Evolutionary conservation across 306 rosid species (phyloP).

Genomic region (Citrullus amarus): DNA sequence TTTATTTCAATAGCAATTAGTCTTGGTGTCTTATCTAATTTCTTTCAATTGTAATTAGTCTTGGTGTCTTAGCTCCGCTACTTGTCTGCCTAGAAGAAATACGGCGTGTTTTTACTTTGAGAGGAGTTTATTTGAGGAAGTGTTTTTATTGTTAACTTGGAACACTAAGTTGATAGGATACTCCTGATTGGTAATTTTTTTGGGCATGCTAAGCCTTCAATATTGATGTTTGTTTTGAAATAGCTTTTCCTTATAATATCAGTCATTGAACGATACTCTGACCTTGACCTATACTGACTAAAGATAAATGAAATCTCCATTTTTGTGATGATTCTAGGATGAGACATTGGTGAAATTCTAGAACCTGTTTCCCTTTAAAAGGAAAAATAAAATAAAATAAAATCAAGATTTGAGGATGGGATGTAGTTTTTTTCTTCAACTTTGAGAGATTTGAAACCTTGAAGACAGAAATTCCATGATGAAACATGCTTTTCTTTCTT

Average conservation of each 20-base stretch:
- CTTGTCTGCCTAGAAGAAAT: background rate
- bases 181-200: background rate
- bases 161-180: background rate
- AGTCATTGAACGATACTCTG: background rate
- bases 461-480: background rate
- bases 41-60: background rate
- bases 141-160: background rate
- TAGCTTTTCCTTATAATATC: background rate
- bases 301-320: background rate
- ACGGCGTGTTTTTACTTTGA: background rate
- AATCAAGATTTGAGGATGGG: background rate
- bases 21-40: background rate
- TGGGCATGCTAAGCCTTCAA: background rate
- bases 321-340: background rate
- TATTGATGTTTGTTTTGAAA: background rate
- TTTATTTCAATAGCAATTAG: background rate
- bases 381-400: background rate
- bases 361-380: background rate
- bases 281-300: background rate
- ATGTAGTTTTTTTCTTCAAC: background rate
- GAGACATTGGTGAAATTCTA: background rate
- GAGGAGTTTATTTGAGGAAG: background rate
- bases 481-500: background rate
- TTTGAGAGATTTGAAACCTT: background rate
- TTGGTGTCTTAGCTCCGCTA: background rate